phyloP scores from a whole-genome alignment of 345 rosid species.

The Lepidium didymum region DNA sequence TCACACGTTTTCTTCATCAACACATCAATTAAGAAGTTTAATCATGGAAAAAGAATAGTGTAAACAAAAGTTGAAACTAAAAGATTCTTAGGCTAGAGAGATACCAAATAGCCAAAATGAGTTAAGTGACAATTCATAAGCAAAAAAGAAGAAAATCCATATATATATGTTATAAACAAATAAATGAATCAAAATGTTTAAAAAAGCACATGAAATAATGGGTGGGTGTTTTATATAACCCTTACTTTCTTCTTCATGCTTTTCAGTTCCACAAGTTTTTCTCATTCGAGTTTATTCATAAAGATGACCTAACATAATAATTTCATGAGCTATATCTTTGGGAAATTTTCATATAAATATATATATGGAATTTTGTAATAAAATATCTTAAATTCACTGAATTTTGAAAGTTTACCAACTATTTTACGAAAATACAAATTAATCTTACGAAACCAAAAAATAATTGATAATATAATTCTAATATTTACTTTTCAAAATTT shows the following conservation, averaged over 20 bases:
- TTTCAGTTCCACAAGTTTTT: neutral
- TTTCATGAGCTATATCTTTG: neutral
- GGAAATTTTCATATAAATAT: neutral
- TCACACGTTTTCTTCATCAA: neutral
- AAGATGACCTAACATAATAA: neutral
- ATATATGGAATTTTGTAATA: too few species aligned
- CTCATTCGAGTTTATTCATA: neutral
- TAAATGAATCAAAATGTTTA: neutral
- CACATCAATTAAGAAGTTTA: neutral
- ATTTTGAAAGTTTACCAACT: too few species aligned
- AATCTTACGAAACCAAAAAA: too few species aligned
- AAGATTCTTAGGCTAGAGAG: neutral
- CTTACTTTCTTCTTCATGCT: neutral
- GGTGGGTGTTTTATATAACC: neutral
- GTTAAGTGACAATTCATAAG: constrained; percentile 1
- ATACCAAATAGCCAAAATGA: neutral
- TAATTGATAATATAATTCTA: too few species aligned
- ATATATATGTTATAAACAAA: neutral
- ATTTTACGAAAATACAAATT: too few species aligned
- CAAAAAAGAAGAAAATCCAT: neutral
- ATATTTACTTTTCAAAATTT: too few species aligned
- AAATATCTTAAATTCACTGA: too few species aligned
- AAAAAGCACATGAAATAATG: neutral
- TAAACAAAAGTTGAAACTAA: neutral
- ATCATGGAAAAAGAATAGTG: neutral